A percentile compares a stretch with the other conserved stretches of the same genome.
Evolutionary conservation across 192 early-diverging fungal genomes (phyloP).

Genomic region (Backusella tuberculispora): DNA sequence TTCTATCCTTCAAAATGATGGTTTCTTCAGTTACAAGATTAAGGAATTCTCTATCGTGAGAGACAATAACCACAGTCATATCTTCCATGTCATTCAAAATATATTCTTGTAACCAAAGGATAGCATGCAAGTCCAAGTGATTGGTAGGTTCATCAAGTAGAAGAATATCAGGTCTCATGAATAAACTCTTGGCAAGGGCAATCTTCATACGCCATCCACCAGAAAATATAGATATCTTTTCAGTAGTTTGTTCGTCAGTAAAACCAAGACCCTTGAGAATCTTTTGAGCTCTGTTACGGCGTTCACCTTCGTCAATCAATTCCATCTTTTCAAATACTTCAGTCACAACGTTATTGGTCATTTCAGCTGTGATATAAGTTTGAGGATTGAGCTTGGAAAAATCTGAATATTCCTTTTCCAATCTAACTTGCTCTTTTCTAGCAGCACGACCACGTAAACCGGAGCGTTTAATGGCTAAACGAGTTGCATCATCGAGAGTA

Average conservation of each 20-base stretch:
- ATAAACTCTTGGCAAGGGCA: conserved; percentile 83
- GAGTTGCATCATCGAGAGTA: conserved; percentile 52
- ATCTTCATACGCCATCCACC: conserved; percentile 94
- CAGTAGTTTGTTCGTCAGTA: conserved; percentile 57
- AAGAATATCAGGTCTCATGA: conserved; percentile 81
- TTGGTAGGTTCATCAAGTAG: conserved; percentile 91
- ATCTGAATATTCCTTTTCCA: conserved; percentile 39
- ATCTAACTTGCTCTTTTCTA: conserved; percentile 55
- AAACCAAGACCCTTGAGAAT: conserved; percentile 83
- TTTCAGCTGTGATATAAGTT: conserved; percentile 34
- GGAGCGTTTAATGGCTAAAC: conserved; percentile 66
- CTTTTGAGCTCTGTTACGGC: conserved; percentile 66
- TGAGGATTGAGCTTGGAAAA: conserved; percentile 45
- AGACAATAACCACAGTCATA: conserved; percentile 80
- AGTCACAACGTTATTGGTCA: conserved; percentile 60
- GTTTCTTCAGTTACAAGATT: conserved; percentile 78
- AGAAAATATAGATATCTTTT: conserved; percentile 68
- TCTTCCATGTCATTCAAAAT: conserved; percentile 56
- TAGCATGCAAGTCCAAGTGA: conserved; percentile 89
- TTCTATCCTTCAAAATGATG: conserved; percentile 73
- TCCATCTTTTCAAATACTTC: conserved; percentile 62
- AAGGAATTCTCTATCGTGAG: conserved; percentile 88
- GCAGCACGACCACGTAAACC: conserved; percentile 68
- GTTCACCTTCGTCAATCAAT: conserved; percentile 64
- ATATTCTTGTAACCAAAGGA: conserved; percentile 89